Percentiles rank a stretch among this genome's conserved stretches.
Conservation (phyloP, 768 basidiomycete species). For the Mycena alexandri region DNA sequence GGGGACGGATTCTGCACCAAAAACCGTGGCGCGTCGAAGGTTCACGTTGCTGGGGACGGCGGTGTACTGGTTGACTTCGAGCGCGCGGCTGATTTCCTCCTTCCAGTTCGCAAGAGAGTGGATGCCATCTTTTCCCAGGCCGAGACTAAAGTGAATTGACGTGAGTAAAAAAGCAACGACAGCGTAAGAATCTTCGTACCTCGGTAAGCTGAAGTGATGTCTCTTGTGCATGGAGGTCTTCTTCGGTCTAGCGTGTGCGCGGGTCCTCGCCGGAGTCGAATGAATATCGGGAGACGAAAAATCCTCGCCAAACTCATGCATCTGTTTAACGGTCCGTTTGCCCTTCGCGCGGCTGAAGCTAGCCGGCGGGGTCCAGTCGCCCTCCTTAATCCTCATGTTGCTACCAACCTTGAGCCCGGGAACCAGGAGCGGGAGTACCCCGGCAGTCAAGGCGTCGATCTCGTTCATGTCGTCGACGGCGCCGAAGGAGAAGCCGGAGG, state of each 20-base stretch:
- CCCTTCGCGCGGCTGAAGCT: conserved; percentile 58
- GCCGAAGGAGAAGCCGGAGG: conserved; percentile 74
- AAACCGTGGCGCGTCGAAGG: conserved; percentile 61
- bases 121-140: conserved; percentile 70
- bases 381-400: conserved; percentile 67
- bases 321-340: conserved; percentile 49
- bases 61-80: conserved; percentile 59
- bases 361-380: conserved; percentile 56
- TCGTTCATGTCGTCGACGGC: conserved; percentile 70
- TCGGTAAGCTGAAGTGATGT: conserved; percentile 76
- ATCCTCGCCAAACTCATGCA: conserved; percentile 61
- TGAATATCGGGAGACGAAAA: conserved; percentile 70
- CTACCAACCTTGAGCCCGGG: conserved; percentile 72
- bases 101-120: conserved; percentile 66
- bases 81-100: conserved; percentile 64
- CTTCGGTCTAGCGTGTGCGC: conserved; percentile 47
- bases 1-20: conserved; percentile 56
- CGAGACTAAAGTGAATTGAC: conserved; percentile 58
- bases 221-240: conserved; percentile 69
- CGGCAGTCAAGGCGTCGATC: conserved; percentile 79
- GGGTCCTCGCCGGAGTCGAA: conserved; percentile 68
- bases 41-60: conserved; percentile 57
- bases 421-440: conserved; percentile 74
- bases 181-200: conserved; percentile 53
- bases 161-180: not conserved